phyloP scores from a whole-genome alignment of 192 early-diverging fungal species.

The Mortierella claussenii region DNA sequence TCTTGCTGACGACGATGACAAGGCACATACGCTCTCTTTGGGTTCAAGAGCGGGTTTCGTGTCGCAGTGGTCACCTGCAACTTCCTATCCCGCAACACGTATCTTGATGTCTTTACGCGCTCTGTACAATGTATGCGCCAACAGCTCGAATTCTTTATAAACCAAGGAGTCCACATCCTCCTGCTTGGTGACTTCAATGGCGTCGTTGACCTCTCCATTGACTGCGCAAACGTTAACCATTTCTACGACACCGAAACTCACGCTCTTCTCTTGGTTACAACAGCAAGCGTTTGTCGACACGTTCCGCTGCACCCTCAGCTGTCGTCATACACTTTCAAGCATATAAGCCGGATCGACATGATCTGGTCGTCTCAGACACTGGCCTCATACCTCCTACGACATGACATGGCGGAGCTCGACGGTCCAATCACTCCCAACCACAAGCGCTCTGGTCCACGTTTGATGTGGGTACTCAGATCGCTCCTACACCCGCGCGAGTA shows the following conservation, averaged over 20 bases:
- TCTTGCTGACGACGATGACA: neutral
- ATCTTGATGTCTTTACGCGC: too few species aligned
- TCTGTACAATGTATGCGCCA: neutral
- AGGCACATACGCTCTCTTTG: neutral
- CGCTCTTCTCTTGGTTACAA: slow-evolving; percentile 9
- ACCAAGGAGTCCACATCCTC: neutral
- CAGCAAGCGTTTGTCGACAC: slow-evolving; percentile 3
- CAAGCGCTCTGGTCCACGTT: neutral
- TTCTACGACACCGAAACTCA: slow-evolving; percentile 1
- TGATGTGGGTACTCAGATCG: neutral
- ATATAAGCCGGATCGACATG: slow-evolving; percentile 8
- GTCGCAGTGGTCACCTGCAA: slow-evolving; percentile 16
- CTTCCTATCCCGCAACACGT: neutral
- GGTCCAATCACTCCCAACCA: slow-evolving; percentile 14
- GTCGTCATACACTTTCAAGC: neutral
- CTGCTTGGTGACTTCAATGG: slow-evolving; percentile 27
- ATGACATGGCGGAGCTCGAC: neutral
- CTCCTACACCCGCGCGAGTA: neutral
- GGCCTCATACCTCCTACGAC: neutral
- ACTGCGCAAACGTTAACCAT: neutral
- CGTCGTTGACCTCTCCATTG: slow-evolving; percentile 11
- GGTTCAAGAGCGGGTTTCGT: neutral
- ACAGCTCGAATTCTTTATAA: neutral
- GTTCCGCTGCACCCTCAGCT: neutral
- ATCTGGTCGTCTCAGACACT: slow-evolving; percentile 1